Evolutionary conservation across 768 basidiomycete species (phyloP).

Genomic region (Thelephora aurantiotincta): DNA sequence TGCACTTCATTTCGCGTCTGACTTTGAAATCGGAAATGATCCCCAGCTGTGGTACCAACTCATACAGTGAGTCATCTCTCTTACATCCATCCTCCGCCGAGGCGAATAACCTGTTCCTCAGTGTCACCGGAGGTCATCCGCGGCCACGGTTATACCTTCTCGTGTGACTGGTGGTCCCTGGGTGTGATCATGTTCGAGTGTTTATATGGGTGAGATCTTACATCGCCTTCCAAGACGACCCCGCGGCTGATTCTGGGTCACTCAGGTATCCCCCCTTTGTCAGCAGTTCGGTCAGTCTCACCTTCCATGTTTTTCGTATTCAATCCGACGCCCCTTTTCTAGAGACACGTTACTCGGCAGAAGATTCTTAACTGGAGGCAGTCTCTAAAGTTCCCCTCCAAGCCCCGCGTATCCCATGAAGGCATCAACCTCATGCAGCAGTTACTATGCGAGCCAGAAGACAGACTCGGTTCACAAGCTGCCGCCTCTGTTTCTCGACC

Average conservation of each 20-base stretch:
- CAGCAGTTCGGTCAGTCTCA: slow-evolving; percentile 65
- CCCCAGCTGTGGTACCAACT: slow-evolving; percentile 70
- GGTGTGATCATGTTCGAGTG: slow-evolving; percentile 97
- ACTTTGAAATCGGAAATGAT: slow-evolving; percentile 15
- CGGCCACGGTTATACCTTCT: slow-evolving; percentile 85
- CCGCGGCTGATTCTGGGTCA: slow-evolving; percentile 9
- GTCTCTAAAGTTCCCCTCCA: slow-evolving; percentile 73
- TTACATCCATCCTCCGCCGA: slow-evolving; percentile 13
- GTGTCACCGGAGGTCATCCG: slow-evolving; percentile 89
- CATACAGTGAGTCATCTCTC: slow-evolving; percentile 51
- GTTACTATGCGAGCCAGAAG: slow-evolving; percentile 90
- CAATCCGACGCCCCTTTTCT: slow-evolving; percentile 1
- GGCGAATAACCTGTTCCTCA: slow-evolving; percentile 16
- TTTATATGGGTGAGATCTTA: slow-evolving; percentile 62
- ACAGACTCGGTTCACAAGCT: slow-evolving; percentile 73
- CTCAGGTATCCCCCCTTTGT: slow-evolving; percentile 89
- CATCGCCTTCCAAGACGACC: slow-evolving; percentile 1
- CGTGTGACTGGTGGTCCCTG: slow-evolving; percentile 97
- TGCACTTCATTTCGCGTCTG: slow-evolving; percentile 7
- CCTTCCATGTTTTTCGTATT: neutral
- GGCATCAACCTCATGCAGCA: slow-evolving; percentile 79
- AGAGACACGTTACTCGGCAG: slow-evolving; percentile 91
- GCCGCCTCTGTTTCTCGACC: slow-evolving; percentile 57
- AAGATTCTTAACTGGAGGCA: slow-evolving; percentile 96
- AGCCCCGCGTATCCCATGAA: slow-evolving; percentile 75